Evolutionary conservation across 257 asterid genomes (phyloP).

Genomic region (Lycium barbarum): DNA sequence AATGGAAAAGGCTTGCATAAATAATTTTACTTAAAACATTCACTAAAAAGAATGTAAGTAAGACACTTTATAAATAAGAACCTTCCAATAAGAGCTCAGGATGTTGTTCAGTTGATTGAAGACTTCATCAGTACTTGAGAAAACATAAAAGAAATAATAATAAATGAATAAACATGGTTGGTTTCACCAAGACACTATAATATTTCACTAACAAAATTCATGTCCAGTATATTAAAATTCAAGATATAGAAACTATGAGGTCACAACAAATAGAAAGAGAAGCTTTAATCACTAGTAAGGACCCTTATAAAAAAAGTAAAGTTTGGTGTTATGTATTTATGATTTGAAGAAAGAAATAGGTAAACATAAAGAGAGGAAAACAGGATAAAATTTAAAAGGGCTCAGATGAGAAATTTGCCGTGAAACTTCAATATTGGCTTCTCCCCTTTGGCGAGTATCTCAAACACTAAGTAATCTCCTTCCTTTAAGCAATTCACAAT

Average conservation of each 20-base stretch:
- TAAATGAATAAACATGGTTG: not conserved
- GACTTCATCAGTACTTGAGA: not conserved
- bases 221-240: not conserved
- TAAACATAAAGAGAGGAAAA: not conserved
- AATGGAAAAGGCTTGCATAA: not conserved
- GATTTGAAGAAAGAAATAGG: not conserved
- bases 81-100: not conserved
- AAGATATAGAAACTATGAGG: not conserved
- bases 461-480: constrained; percentile 6
- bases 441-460: not conserved
- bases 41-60: not conserved
- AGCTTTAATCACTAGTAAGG: not conserved
- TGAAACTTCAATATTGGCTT: not conserved
- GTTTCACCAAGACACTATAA: constrained; percentile 6
- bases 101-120: not conserved
- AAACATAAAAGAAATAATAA: not conserved
- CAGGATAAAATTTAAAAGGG: not conserved
- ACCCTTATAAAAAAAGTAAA: not conserved
- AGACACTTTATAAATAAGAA: not conserved
- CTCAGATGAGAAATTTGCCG: not conserved
- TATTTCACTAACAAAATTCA: not conserved
- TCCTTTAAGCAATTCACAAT: not conserved
- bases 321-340: not conserved
- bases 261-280: not conserved
- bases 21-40: not conserved